These are phyloP conservation scores for Daedaleopsis nitida DNA, from an alignment of 768 basidiomycete species.

Conservation along the genomic window DNA sequence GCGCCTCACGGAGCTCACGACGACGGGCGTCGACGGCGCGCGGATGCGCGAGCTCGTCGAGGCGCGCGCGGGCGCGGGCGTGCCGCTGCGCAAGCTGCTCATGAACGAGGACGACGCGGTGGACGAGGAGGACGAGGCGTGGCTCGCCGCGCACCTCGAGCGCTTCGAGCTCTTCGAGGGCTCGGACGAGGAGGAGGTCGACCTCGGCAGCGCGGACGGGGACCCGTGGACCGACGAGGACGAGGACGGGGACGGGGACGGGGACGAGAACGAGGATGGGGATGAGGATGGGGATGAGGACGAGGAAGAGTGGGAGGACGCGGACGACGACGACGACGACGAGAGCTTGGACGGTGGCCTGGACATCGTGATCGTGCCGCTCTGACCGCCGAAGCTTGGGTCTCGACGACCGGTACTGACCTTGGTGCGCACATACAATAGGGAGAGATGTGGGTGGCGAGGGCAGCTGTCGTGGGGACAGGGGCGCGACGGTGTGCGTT, in stretches of 20 bases:
- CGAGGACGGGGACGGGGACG: conserved; percentile 24
- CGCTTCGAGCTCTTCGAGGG: conserved; percentile 56
- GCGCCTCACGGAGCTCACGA: conserved; percentile 48
- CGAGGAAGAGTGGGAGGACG: conserved; percentile 24
- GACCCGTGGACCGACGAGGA: conserved; percentile 21
- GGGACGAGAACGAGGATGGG: conserved; percentile 23
- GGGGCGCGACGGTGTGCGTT: no score
- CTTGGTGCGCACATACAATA: no score
- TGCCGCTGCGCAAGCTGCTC: conserved; percentile 46
- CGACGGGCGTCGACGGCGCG: conserved; percentile 44
- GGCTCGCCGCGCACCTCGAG: conserved; percentile 51
- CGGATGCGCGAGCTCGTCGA: conserved; percentile 48
- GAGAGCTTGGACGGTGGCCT: conserved; percentile 14
- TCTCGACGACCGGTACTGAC: no score
- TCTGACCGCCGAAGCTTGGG: no score
- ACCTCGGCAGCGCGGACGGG: conserved; percentile 32
- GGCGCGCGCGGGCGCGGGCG: conserved; percentile 42
- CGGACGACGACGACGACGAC: conserved; percentile 19
- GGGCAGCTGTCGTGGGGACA: no score
- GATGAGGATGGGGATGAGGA: conserved; percentile 20
- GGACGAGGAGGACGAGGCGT: conserved; percentile 43
- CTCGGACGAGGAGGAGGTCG: conserved; percentile 52
- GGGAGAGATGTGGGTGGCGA: no score
- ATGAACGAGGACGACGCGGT: conserved; percentile 50
- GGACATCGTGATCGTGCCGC: conserved; percentile 10